These are phyloP conservation scores for Saksenaea oblongispora DNA, from an alignment of 371 early-diverging fungal species.

Conservation along the genomic window DNA sequence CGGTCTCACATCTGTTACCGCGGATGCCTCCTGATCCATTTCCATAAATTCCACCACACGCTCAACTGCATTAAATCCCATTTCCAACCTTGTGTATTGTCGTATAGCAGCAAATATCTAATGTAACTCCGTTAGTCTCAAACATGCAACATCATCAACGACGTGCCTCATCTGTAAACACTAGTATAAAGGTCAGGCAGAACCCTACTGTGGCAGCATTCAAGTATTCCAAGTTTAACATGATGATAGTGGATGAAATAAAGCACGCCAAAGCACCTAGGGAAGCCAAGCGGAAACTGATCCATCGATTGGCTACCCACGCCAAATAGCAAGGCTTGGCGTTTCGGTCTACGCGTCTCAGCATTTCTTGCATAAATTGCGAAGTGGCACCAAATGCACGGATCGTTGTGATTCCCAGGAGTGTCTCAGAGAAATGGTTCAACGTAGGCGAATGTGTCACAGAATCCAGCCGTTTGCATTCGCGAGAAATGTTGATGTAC, in stretches of 20 bases:
- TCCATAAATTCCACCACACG: constrained; percentile 78
- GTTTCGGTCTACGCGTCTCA: constrained; percentile 59
- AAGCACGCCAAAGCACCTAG: constrained; percentile 68
- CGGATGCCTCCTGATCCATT: constrained; percentile 77
- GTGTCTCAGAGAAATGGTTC: constrained; percentile 62
- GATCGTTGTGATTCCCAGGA: constrained; percentile 58
- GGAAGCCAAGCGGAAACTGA: constrained; percentile 70
- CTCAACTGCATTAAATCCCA: constrained; percentile 85
- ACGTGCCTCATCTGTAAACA: constrained; percentile 62
- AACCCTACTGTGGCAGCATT: constrained; percentile 78
- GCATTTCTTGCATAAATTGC: constrained; percentile 57
- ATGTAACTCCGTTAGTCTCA: constrained; percentile 10
- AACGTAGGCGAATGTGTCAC: constrained; percentile 73
- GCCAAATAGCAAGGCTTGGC: constrained; percentile 70
- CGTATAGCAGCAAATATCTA: constrained; percentile 68
- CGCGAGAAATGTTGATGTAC: constrained; percentile 74
- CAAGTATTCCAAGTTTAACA: constrained; percentile 47
- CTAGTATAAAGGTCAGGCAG: constrained; percentile 70
- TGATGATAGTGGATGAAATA: constrained; percentile 49
- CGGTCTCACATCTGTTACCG: constrained; percentile 50
- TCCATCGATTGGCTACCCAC: constrained; percentile 87
- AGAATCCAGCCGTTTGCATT: constrained; percentile 81
- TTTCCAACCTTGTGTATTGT: constrained; percentile 75
- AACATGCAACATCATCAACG: not conserved
- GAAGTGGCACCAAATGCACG: constrained; percentile 67